Conservation (phyloP, 2,329 filamentous ascomycete genomes). For the Didymella glomerata region DNA sequence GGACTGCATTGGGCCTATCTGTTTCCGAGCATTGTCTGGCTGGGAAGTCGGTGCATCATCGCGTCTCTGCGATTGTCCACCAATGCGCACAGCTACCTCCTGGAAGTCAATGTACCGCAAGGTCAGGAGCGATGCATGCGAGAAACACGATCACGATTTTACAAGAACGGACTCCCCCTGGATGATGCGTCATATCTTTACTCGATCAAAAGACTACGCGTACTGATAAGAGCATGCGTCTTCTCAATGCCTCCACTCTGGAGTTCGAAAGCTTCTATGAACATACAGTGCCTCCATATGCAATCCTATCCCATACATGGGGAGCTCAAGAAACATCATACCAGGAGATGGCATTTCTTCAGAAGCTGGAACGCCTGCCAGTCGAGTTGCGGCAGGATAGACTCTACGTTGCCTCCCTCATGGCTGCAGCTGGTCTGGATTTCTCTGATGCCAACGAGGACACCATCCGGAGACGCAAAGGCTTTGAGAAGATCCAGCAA, state of each 20-base stretch:
- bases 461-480: background rate
- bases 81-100: background rate
- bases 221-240: background rate
- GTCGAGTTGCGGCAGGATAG: background rate
- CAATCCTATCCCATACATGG: background rate
- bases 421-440: conserved; percentile 1
- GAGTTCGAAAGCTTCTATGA: background rate
- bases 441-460: background rate
- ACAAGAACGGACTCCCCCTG: background rate
- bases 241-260: background rate
- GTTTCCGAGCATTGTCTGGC: background rate
- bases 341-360: background rate
- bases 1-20: too few relatives aligned
- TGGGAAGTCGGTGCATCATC: background rate
- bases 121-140: background rate
- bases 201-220: background rate
- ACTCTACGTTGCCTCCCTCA: background rate
- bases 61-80: background rate
- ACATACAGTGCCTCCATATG: background rate
- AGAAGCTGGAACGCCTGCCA: background rate
- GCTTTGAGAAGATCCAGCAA: background rate
- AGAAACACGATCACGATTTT: too few relatives aligned
- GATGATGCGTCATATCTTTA: background rate
- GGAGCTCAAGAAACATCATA: background rate
- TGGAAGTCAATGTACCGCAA: background rate